phyloP scores from a whole-genome alignment of 2,329 filamentous ascomycete genomes.

The Fusarium globosum region DNA sequence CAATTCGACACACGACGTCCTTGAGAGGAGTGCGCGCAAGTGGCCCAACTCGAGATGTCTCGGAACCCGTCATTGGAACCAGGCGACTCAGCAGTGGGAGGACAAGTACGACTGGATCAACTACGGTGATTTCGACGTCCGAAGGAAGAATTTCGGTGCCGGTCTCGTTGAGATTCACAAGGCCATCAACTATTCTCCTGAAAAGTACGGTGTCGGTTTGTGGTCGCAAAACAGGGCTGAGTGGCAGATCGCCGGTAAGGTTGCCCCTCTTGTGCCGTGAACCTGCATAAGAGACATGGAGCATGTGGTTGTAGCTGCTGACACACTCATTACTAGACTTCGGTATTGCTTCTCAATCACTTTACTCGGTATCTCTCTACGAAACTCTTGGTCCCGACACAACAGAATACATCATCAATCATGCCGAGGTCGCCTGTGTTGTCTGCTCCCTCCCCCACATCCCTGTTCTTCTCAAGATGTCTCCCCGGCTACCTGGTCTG shows the following conservation, averaged over 20 bases:
- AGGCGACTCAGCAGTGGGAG: slow-evolving; percentile 75
- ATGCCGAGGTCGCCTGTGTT: slow-evolving; percentile 80
- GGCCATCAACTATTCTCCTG: slow-evolving; percentile 69
- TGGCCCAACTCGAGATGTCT: slow-evolving; percentile 78
- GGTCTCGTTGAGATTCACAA: slow-evolving; percentile 87
- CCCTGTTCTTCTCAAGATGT: slow-evolving; percentile 81
- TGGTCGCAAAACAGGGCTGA: slow-evolving; percentile 89
- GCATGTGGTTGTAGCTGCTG: slow-evolving; percentile 11
- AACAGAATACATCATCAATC: slow-evolving; percentile 96
- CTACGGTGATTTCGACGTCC: slow-evolving; percentile 81
- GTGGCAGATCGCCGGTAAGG: slow-evolving; percentile 82
- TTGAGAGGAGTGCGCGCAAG: slow-evolving; percentile 74
- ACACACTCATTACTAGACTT: slow-evolving; percentile 68
- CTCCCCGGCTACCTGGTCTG: slow-evolving; percentile 78
- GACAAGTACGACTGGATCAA: slow-evolving; percentile 85
- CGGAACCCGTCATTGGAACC: slow-evolving; percentile 83
- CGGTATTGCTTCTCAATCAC: slow-evolving; percentile 84
- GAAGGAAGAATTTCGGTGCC: slow-evolving; percentile 85
- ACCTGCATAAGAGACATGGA: slow-evolving; percentile 6
- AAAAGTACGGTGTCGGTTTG: slow-evolving; percentile 80
- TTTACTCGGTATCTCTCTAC: slow-evolving; percentile 94
- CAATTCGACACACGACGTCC: slow-evolving; percentile 81
- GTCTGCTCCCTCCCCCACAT: slow-evolving; percentile 85
- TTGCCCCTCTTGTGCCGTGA: slow-evolving; percentile 3
- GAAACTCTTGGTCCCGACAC: slow-evolving; percentile 93